Evolutionary conservation across 129 eudicot genomes (phyloP).

Genomic region (Rutidosis leptorrhynchoides): DNA sequence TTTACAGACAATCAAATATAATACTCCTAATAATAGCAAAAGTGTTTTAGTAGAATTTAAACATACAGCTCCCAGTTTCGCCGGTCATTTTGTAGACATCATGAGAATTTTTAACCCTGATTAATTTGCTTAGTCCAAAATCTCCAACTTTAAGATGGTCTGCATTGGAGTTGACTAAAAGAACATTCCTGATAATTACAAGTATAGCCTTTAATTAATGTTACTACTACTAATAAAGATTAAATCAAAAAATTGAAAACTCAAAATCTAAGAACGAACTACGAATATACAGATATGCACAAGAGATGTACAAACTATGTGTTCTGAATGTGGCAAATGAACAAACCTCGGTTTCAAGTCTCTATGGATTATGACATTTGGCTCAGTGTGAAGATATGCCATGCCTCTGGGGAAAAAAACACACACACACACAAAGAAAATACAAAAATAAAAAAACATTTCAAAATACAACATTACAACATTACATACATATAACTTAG

Average conservation of each 20-base stretch:
- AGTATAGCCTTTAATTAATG: slow-evolving; percentile 4
- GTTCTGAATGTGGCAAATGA: slow-evolving; percentile 22
- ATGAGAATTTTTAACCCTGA: slow-evolving; percentile 75
- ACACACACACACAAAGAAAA: too few relatives aligned
- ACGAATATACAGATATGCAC: too few relatives aligned
- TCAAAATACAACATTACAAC: neutral
- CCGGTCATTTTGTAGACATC: slow-evolving; percentile 98
- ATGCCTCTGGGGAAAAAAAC: too few relatives aligned
- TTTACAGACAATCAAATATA: neutral
- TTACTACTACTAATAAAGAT: neutral
- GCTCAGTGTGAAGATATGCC: slow-evolving; percentile 98
- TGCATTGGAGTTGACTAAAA: slow-evolving; percentile 84
- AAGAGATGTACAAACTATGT: neutral
- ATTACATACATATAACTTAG: neutral
- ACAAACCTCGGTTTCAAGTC: slow-evolving; percentile 91
- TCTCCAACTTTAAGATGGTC: slow-evolving; percentile 99
- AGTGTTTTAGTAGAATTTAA: slow-evolving; percentile 13
- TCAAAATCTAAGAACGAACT: neutral
- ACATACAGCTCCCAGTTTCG: slow-evolving; percentile 99
- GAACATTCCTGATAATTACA: slow-evolving; percentile 69
- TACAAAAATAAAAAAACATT: slow-evolving; percentile 14
- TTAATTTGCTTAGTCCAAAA: slow-evolving; percentile 91
- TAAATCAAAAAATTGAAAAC: neutral
- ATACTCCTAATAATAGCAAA: too few relatives aligned
- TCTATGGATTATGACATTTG: slow-evolving; percentile 88